Percentiles rank a stretch among this genome's conserved stretches.
phyloP scores from a whole-genome alignment of 768 basidiomycete species.

The Cystobasidium tubakii region DNA sequence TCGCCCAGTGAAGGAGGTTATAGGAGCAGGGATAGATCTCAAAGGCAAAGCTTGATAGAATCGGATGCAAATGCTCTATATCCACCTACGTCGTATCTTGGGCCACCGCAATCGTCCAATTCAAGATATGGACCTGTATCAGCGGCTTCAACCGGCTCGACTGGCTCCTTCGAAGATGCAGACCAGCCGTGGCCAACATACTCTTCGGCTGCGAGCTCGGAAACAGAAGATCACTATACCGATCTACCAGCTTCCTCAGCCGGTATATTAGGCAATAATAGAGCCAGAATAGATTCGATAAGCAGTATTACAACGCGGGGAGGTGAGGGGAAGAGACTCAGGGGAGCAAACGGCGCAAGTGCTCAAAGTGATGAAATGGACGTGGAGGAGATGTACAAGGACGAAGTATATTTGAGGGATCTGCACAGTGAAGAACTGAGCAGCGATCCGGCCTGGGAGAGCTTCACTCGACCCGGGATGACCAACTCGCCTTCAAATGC shows the following conservation, averaged over 20 bases:
- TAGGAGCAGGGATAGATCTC: neutral
- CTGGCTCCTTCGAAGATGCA: neutral
- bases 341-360: neutral
- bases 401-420: neutral
- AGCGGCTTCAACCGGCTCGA: neutral
- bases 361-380: conserved; percentile 17
- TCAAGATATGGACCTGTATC: conserved; percentile 1
- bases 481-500: conserved; percentile 9
- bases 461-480: conserved; percentile 15
- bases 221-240: conserved; percentile 33
- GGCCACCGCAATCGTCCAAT: neutral
- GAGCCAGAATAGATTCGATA: neutral
- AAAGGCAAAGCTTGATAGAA: conserved; percentile 29
- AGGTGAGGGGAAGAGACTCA: neutral
- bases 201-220: neutral
- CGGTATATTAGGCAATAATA: conserved; percentile 6
- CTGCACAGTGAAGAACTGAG: neutral
- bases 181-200: conserved; percentile 31
- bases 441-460: conserved; percentile 3
- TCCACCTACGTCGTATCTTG: conserved; percentile 16
- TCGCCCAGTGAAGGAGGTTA: neutral
- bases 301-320: neutral
- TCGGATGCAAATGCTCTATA: conserved; percentile 27
- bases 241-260: conserved; percentile 35
- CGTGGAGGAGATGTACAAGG: conserved; percentile 20